Evolutionary conservation across 2,329 filamentous ascomycete genomes (phyloP).

Genomic region (Endoconidiophora laricicola): DNA sequence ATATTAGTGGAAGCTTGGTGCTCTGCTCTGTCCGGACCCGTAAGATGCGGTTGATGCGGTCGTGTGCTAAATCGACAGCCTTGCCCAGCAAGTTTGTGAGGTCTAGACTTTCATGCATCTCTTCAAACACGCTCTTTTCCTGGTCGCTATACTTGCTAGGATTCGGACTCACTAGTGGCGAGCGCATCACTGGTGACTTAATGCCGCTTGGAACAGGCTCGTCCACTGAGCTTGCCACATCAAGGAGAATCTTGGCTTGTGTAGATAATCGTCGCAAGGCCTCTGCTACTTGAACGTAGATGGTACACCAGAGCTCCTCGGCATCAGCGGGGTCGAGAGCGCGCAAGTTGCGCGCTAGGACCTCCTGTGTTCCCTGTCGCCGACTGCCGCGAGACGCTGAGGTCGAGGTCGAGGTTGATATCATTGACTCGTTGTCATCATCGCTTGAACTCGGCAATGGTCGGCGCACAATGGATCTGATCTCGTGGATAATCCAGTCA

Average conservation of each 20-base stretch:
- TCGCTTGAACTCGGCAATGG: conserved; percentile 86
- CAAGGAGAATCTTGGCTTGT: conserved; percentile 86
- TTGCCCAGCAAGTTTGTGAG: conserved; percentile 63
- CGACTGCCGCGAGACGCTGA: conserved; percentile 1
- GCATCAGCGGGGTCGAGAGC: conserved; percentile 70
- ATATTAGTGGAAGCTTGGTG: conserved; percentile 45
- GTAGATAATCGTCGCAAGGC: conserved; percentile 70
- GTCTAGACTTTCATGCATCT: conserved; percentile 61
- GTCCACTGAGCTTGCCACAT: conserved; percentile 64
- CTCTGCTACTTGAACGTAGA: conserved; percentile 80
- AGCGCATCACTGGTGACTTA: conserved; percentile 32
- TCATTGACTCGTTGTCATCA: conserved; percentile 80
- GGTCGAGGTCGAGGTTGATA: conserved; percentile 61
- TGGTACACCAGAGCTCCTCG: conserved; percentile 62
- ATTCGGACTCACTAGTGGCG: conserved; percentile 35
- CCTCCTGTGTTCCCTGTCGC: conserved; percentile 48
- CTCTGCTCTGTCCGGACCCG: conserved; percentile 64
- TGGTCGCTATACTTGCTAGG: conserved; percentile 23
- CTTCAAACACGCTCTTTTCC: conserved; percentile 42
- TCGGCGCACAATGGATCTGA: conserved; percentile 67
- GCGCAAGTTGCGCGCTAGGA: conserved; percentile 73
- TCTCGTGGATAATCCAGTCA: conserved; percentile 68
- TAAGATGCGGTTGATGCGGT: conserved; percentile 57
- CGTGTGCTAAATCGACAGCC: conserved; percentile 65
- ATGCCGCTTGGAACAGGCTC: conserved; percentile 21